Percentiles rank a stretch among this genome's conserved stretches.
Evolutionary conservation across 2,329 filamentous ascomycete genomes (phyloP).

Genomic region (Aspergillus ochraceus): DNA sequence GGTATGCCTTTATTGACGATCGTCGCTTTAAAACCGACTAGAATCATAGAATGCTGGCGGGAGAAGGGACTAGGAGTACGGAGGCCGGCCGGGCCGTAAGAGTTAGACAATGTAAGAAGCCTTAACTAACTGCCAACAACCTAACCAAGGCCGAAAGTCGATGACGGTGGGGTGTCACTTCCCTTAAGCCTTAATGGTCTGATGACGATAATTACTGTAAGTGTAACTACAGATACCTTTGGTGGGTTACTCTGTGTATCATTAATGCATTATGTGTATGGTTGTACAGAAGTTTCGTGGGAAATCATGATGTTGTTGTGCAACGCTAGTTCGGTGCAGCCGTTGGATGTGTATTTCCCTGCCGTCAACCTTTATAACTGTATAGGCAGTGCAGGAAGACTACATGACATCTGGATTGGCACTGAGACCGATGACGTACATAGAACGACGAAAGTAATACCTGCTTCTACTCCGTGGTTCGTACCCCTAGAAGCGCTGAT

Average conservation of each 20-base stretch:
- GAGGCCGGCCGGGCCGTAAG: background rate
- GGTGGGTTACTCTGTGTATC: no score
- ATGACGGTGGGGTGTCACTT: background rate
- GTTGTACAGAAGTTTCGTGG: background rate
- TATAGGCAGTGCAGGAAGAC: background rate
- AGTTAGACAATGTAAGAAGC: background rate
- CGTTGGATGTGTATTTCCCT: background rate
- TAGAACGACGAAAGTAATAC: no score
- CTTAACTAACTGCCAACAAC: no score
- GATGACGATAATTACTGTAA: background rate
- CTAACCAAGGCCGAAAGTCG: background rate
- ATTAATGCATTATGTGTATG: background rate
- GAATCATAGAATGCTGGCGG: background rate
- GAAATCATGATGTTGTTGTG: background rate
- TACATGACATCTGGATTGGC: no score
- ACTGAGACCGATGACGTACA: no score
- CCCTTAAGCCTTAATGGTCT: background rate
- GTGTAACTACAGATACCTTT: no score
- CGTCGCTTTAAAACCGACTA: background rate
- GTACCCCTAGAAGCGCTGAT: no score
- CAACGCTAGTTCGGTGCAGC: background rate
- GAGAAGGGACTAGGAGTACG: background rate
- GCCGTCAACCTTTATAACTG: background rate
- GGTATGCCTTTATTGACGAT: background rate
- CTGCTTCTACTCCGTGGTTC: no score